These are phyloP conservation scores for Naegleria gruberi DNA, from an alignment of 208 protist species.

Conservation along the genomic window DNA sequence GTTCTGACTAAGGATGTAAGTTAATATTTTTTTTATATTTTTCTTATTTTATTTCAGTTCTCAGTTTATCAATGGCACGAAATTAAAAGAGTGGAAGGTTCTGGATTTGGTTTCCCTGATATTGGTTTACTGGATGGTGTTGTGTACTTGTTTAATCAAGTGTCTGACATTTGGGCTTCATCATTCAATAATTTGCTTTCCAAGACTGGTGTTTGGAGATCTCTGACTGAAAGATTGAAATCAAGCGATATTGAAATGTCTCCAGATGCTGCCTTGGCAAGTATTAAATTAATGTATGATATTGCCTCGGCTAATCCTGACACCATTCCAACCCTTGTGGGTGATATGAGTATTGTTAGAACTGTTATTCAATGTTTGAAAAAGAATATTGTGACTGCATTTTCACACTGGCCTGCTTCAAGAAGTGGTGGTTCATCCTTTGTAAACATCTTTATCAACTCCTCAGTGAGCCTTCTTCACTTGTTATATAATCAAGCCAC, in stretches of 20 bases:
- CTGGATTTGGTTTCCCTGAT: constrained; percentile 71
- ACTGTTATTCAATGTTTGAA: background rate
- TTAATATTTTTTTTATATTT: background rate
- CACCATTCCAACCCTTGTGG: background rate
- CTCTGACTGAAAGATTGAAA: background rate
- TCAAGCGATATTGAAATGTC: background rate
- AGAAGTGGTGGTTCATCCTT: background rate
- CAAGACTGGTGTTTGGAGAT: background rate
- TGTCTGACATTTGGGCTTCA: background rate
- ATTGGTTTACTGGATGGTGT: constrained; percentile 74
- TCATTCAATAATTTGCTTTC: background rate
- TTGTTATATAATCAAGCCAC: background rate
- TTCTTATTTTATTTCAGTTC: background rate
- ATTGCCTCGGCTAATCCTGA: background rate
- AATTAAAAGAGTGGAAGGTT: constrained; percentile 52
- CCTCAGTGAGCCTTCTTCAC: background rate
- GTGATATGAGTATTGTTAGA: background rate
- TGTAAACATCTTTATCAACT: background rate
- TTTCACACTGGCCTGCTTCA: background rate
- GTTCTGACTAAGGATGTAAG: background rate
- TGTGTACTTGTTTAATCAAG: constrained; percentile 52
- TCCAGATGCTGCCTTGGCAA: background rate
- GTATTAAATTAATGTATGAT: background rate
- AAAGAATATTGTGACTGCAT: background rate
- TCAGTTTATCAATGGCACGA: background rate